These are phyloP conservation scores for Raphanus raphanistrum DNA, from an alignment of 345 rosid genomes.

Conservation along the genomic window DNA sequence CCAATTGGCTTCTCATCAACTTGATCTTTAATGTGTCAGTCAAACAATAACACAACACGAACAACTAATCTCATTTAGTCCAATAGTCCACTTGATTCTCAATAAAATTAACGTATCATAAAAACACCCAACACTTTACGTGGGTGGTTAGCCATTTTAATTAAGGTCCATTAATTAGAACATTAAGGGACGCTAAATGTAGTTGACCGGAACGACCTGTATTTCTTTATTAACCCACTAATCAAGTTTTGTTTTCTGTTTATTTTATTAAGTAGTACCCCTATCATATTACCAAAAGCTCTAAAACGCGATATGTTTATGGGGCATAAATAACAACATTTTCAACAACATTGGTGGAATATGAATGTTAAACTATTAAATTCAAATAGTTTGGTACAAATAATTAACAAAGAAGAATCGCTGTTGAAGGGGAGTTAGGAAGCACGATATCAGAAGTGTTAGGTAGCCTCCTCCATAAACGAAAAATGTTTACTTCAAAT, in stretches of 20 bases:
- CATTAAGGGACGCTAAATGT: slow-evolving; percentile 28
- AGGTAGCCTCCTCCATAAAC: slow-evolving; percentile 29
- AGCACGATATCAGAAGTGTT: slow-evolving; percentile 37
- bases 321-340: not conserved
- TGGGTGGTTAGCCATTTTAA: slow-evolving; percentile 17
- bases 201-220: slow-evolving; percentile 34
- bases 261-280: not conserved
- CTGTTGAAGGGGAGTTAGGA: slow-evolving; percentile 36
- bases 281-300: slow-evolving; percentile 18
- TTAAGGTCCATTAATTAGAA: slow-evolving; percentile 4
- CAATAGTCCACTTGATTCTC: slow-evolving; percentile 4
- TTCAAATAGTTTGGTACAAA: slow-evolving; percentile 37
- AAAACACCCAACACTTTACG: slow-evolving; percentile 9
- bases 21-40: slow-evolving; percentile 8
- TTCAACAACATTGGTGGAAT: slow-evolving; percentile 25
- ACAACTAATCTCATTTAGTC: not conserved
- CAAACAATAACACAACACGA: slow-evolving; percentile 1
- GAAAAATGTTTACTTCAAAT: not conserved
- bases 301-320: not conserved
- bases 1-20: slow-evolving; percentile 24
- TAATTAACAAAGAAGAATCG: slow-evolving; percentile 27
- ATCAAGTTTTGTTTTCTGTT: slow-evolving; percentile 2
- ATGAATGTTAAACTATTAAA: slow-evolving; percentile 16
- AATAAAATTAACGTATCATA: not conserved
- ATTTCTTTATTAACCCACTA: slow-evolving; percentile 18